Base-by-base conservation (phyloP, 2,329 filamentous ascomycete genomes). In the Metarhizium anisopliae region DNA sequence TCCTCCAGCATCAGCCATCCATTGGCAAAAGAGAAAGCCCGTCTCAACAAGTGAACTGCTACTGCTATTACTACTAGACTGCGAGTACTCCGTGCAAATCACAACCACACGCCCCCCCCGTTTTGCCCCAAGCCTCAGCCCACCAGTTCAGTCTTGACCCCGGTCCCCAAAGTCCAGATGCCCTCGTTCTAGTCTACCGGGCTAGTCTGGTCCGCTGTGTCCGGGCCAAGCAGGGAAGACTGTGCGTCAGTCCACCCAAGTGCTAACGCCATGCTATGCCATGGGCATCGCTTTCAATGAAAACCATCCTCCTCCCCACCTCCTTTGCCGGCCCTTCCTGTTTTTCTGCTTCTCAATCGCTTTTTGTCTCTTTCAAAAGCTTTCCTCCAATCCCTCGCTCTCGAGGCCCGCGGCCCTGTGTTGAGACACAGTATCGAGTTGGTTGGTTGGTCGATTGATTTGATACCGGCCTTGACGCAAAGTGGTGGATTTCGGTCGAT, bases 261-360 rank as follows among this genome's bases (percentile, higher is more conserved):
- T 25, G 32, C 7, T 16, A 5, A 16, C 25, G 38, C 38, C 38
- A 40, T 40, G 38, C 42, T 16, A 49, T 18, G 20, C 45, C 29
- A 45, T 45, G 42, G 25, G 43, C 36, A 11, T 6, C 16, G 36
- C 47, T 55, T 47, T 10, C 18, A 30, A 52, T 54, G 49, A 58
- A 58, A 58, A 58, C 56, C 49, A 54, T 43, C 54, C 52, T 14
- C 51, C 54, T 58, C 52, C 56, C 54, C 56, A 52, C 49, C 49
- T 43, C 56, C 52, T 55, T 35, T 18, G 11, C 13, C 43, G 25
- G 32, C 6, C 36, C 14, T 30, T 42, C 25, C 25, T 35, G 52
- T 7, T 40, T 6, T 32, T 25, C 43, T 47, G 47, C 54, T 45
- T 56, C 47, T 7, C 35, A 51, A 8, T 51, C 51, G 45, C 49